A percentile compares a stretch with the other conserved stretches of the same genome.
Conservation (phyloP, 116 monocot genomes). For the Iris pallida region DNA sequence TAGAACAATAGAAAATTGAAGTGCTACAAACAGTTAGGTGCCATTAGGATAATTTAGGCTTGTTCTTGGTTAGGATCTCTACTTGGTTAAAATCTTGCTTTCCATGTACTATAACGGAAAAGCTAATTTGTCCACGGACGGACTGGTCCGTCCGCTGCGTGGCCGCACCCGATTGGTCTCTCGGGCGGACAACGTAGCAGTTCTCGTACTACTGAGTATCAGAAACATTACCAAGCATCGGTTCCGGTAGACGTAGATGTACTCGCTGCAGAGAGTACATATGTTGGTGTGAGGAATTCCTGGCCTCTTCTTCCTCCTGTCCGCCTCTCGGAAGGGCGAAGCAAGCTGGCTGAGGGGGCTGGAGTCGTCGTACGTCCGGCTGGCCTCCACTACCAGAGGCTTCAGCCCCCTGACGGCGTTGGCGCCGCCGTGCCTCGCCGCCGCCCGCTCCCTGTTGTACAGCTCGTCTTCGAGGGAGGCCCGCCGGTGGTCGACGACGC, state of each 20-base stretch:
- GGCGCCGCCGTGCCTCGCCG: neutral
- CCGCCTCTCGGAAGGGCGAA: slow-evolving; percentile 6
- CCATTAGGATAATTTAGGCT: too few species aligned
- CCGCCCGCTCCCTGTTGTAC: slow-evolving; percentile 7
- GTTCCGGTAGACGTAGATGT: slow-evolving; percentile 29
- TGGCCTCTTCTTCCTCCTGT: slow-evolving; percentile 2
- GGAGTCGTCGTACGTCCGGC: neutral
- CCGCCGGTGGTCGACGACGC: too few species aligned
- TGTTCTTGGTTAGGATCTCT: too few species aligned
- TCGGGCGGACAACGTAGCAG: too few species aligned
- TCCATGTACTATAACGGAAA: too few species aligned
- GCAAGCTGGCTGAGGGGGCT: slow-evolving; percentile 8
- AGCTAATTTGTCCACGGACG: too few species aligned
- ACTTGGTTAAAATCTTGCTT: too few species aligned
- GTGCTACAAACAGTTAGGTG: too few species aligned
- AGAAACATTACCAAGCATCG: slow-evolving; percentile 36
- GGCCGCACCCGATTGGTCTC: too few species aligned
- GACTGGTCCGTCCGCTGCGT: too few species aligned
- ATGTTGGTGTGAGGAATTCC: slow-evolving; percentile 56
- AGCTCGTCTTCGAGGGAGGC: slow-evolving; percentile 9
- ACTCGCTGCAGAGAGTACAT: slow-evolving; percentile 33
- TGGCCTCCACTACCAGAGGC: neutral
- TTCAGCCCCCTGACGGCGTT: neutral
- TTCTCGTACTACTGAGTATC: too few species aligned
- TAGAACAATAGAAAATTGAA: too few species aligned